Percentiles rank a stretch among this genome's conserved stretches.
Conservation (phyloP, 495 filamentous ascomycete genomes). For the Massariosphaeria phaeospora region DNA sequence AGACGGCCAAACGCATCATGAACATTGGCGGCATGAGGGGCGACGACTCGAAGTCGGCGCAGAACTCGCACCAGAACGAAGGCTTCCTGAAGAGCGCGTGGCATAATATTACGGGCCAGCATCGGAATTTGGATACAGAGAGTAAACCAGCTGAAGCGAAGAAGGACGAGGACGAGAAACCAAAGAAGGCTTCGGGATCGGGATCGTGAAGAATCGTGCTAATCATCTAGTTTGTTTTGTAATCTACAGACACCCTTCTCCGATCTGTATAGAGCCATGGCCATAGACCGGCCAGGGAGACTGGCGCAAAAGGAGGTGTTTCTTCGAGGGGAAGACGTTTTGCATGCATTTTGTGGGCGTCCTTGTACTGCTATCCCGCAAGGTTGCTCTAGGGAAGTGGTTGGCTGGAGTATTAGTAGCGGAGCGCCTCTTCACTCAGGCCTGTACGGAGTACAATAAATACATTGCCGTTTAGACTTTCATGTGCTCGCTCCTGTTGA, state of each 20-base stretch:
- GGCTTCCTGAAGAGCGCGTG: constrained; percentile 85
- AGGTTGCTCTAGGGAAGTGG: constrained; percentile 3
- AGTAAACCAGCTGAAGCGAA: constrained; percentile 34
- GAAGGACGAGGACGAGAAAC: constrained; percentile 41
- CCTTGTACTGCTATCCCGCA: neutral
- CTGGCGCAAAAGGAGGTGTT: constrained; percentile 18
- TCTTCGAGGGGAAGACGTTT: constrained; percentile 7
- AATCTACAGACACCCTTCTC: constrained; percentile 6
- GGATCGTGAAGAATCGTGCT: constrained; percentile 13
- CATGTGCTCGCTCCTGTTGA: neutral
- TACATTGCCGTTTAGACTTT: constrained; percentile 27
- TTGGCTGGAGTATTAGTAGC: constrained; percentile 9
- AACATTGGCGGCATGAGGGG: constrained; percentile 50
- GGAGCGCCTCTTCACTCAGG: constrained; percentile 34
- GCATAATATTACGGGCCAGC: constrained; percentile 79
- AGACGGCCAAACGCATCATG: constrained; percentile 89
- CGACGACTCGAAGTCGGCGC: constrained; percentile 25
- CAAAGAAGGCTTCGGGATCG: constrained; percentile 58
- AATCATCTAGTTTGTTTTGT: too few relatives aligned
- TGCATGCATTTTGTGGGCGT: constrained; percentile 27
- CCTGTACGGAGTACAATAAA: too few relatives aligned
- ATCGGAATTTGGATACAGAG: constrained; percentile 44
- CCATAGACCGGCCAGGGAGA: neutral
- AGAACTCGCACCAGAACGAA: constrained; percentile 61
- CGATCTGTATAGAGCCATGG: constrained; percentile 2